Conservation (phyloP, 306 rosid genomes). For the Prunus kanzakura region DNA sequence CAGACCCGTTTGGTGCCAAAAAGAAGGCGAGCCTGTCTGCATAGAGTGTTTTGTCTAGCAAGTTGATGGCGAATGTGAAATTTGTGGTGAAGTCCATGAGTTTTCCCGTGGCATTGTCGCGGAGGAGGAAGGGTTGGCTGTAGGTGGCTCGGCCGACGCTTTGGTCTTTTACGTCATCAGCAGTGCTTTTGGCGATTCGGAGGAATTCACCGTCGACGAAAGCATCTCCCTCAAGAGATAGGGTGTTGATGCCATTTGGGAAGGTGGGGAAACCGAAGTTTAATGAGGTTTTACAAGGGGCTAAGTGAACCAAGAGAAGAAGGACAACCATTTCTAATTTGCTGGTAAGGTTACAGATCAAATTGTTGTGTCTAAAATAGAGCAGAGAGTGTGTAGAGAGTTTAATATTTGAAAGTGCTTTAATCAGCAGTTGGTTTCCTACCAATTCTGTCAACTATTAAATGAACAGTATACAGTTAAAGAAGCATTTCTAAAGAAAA, state of each 20-base stretch:
- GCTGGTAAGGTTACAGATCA: not conserved
- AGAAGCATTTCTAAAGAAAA: too few species aligned
- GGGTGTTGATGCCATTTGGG: not conserved
- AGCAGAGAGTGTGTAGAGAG: not conserved
- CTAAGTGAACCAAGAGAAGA: not conserved
- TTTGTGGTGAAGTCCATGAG: conserved; percentile 38
- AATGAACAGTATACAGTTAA: too few species aligned
- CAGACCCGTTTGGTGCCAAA: conserved; percentile 24
- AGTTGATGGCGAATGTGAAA: conserved; percentile 26
- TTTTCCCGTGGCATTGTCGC: conserved; percentile 20
- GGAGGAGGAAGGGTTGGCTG: conserved; percentile 4
- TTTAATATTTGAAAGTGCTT: not conserved
- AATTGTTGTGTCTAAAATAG: not conserved
- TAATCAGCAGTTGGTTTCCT: not conserved
- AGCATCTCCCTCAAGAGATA: not conserved
- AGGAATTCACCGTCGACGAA: not conserved
- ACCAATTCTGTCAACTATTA: not conserved
- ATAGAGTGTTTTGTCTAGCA: not conserved
- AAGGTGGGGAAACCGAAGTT: conserved; percentile 3
- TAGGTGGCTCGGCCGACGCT: conserved; percentile 4
- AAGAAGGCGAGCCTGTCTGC: conserved; percentile 43
- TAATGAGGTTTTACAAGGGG: not conserved
- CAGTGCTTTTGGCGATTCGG: not conserved
- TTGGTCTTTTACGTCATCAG: rapidly evolving
- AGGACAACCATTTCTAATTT: not conserved